Evolutionary conservation across 495 filamentous ascomycete genomes (phyloP), one percentile per base, ranked within the genome.

Genomic region (Penicillium atrosanguineum): DNA sequence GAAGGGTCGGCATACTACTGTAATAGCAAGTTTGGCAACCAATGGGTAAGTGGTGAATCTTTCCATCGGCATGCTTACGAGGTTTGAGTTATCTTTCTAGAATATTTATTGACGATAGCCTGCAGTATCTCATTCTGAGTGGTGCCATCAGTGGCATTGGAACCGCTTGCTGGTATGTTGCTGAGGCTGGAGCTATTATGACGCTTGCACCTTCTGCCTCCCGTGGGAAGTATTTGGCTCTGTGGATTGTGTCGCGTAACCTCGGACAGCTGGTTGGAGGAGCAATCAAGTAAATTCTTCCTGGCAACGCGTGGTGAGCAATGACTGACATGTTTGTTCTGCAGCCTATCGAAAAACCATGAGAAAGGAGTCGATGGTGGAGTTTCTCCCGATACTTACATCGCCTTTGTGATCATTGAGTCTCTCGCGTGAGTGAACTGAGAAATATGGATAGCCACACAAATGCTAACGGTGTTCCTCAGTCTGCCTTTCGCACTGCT

Each of bases 241-340:
- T 68, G 46, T 68, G 65, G 65, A 68, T 68, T 46, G 65, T 68
- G 9, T 65, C 65, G 20, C 60, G 65, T 7, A 68, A 68, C 37
- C 50, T 68, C 0, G 65, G 65, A 19, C 65, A 68, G 49, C 26
- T 68, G 29, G 65, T 68, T 41, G 65, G 65, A 42, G 65, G 65
- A 43, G 62, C 65, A 11, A 68, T 68, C 50, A 68, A 68, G 65
- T 68, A 18, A 59, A 62, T 59, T 4, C 19, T 34, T 1, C 16
- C 29, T 3, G 2, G n/a, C 6, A 18, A 2, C 11, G 9, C n/a
- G 39, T 3, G 2, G 38, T 47, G 11, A 2, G 9, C 21, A 14
- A 8, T 40, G 16, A 39, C 25, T 39, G 36, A 50, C 46, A 2
- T 1, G n/a, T 0, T 43, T n/a, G 3, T 21, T 39, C 36, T 44